Evolutionary conservation across 352 stramenopile genomes (phyloP).

Genomic region (Labyrinthula sp.): DNA sequence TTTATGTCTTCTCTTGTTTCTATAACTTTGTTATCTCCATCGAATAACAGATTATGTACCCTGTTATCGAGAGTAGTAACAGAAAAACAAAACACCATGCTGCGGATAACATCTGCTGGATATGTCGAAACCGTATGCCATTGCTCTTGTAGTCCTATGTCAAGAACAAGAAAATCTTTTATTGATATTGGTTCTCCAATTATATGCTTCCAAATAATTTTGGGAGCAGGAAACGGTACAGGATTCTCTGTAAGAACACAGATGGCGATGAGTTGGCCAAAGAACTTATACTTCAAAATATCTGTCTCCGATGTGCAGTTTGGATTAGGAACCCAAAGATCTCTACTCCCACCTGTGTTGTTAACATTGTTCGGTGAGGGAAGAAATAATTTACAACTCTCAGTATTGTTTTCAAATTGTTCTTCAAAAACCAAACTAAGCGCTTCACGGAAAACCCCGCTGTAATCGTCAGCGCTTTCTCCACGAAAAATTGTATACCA

Average conservation of each 20-base stretch:
- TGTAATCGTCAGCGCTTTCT: constrained; percentile 28
- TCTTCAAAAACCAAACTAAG: constrained; percentile 24
- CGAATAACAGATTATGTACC: too few relatives aligned
- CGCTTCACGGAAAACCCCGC: constrained; percentile 26
- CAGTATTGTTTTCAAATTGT: constrained; percentile 24
- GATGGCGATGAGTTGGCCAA: constrained; percentile 70
- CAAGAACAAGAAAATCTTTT: constrained; percentile 52
- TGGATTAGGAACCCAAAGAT: constrained; percentile 32
- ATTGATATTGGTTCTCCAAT: constrained; percentile 45
- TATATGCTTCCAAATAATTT: constrained; percentile 65
- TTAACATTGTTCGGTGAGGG: constrained; percentile 30
- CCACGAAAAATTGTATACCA: constrained; percentile 29
- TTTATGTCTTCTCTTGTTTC: too few relatives aligned
- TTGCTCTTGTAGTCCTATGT: too few relatives aligned
- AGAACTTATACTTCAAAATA: constrained; percentile 60
- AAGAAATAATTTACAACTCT: constrained; percentile 27
- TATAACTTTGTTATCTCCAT: too few relatives aligned
- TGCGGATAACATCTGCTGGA: too few relatives aligned
- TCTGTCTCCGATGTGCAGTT: constrained; percentile 10
- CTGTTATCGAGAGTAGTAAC: too few relatives aligned
- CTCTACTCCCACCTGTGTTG: constrained; percentile 26
- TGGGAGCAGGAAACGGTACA: constrained; percentile 54
- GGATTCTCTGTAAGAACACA: constrained; percentile 58
- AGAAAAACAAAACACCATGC: too few relatives aligned
- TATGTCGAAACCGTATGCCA: too few relatives aligned